Base-by-base conservation (phyloP, 2,329 filamentous ascomycete species). In the Ceratocystis alfenasii region DNA sequence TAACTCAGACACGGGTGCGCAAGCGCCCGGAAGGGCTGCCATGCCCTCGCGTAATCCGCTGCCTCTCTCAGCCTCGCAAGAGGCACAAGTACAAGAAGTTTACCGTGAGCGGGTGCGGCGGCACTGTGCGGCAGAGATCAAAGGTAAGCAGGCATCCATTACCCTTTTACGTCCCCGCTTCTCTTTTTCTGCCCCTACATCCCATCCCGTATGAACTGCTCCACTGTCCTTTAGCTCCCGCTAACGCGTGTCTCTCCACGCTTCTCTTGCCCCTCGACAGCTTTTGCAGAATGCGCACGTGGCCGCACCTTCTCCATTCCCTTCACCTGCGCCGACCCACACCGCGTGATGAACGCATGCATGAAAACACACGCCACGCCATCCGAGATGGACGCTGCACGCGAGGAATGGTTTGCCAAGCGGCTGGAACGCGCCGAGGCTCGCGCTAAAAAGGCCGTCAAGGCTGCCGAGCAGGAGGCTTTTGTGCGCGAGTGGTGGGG, bases 401-500 rank as follows among this genome's bases (percentile, higher is more conserved):
- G 94, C 64, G 89, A 91, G 75, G 91, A 97, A 74, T 99, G 94
- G 94, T 97, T 97, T 75, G 84, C 85, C 63, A 81, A 83, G 69
- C 82, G 89, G 63, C 80, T 89, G 71, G 84, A 90, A 77, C 81
- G 92, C 66, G 82, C 85, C 71, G 78, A 78, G 66, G 84, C 87
- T 75, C 78, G 85, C 46, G 86, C 90, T 75, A 80, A 81, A 69
- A 85, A 86, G 71, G 80, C 82, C 65, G 77, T 77, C 68, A 78
- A 67, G 71, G 81, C 82, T 69, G 76, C 78, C 64, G 83, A 85
- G 71, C 84, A 87, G 76, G 83, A 87, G 74, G 79, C 80, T 59
- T 87, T 87, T 68, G 78, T 86, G 73, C 75, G 83, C 68, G 84
- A 86, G 76, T 87, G 84, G 84, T 87, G 84, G 84, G 83, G 83